Conservation (phyloP, 371 early-diverging fungal species). For the Blastocladiella emersonii region DNA sequence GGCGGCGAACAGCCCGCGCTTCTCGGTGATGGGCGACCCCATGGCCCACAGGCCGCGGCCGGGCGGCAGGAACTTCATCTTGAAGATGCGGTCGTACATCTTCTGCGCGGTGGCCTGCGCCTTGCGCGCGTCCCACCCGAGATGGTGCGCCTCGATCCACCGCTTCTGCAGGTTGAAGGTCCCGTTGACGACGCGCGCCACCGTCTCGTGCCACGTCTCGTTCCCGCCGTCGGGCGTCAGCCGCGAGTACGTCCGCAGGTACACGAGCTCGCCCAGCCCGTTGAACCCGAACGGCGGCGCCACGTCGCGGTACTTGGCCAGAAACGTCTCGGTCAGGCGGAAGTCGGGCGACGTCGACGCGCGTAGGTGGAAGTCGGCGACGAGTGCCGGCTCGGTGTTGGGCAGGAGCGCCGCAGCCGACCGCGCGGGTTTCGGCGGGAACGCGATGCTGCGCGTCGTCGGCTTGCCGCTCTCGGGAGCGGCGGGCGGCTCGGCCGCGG, state of each 20-base stretch:
- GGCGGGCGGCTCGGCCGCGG: no score
- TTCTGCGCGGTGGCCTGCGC: slow-evolving; percentile 20
- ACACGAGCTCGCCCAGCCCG: slow-evolving; percentile 27
- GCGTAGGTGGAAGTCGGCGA: neutral
- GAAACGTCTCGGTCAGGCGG: slow-evolving; percentile 9
- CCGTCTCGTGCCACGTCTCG: slow-evolving; percentile 25
- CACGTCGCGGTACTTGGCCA: neutral
- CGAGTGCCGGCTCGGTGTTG: neutral
- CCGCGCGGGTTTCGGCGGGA: no score
- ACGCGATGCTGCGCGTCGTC: no score
- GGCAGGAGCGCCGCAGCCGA: no score
- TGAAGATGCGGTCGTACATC: slow-evolving; percentile 25
- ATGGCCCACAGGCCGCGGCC: slow-evolving; percentile 24
- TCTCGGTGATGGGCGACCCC: slow-evolving; percentile 25
- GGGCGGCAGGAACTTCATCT: slow-evolving; percentile 21
- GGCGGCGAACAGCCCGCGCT: slow-evolving; percentile 20
- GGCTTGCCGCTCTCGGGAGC: no score
- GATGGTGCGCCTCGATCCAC: slow-evolving; percentile 15
- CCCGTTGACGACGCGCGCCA: slow-evolving; percentile 26
- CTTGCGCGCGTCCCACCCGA: slow-evolving; percentile 17
- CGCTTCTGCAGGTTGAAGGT: slow-evolving; percentile 24
- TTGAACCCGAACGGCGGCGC: slow-evolving; percentile 26
- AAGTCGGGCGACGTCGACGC: neutral
- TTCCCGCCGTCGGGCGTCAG: slow-evolving; percentile 13
- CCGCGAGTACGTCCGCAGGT: slow-evolving; percentile 23